phyloP scores from a whole-genome alignment of 2,329 filamentous ascomycete genomes.

The Thermomyces lanuginosus region DNA sequence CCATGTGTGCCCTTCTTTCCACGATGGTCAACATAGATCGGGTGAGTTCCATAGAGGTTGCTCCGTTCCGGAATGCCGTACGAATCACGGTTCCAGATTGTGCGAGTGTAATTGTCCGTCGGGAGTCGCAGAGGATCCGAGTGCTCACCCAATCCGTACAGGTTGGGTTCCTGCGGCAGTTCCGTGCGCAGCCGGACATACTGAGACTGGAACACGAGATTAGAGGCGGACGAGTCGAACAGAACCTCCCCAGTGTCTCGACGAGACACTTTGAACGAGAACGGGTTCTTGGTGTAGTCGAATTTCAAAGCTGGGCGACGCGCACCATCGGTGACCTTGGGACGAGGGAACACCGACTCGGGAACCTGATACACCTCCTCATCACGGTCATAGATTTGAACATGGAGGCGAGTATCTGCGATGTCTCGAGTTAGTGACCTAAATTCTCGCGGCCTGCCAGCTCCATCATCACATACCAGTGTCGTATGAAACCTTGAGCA shows the following conservation, averaged over 20 bases:
- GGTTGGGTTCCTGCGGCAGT: conserved; percentile 49
- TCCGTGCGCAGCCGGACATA: conserved; percentile 57
- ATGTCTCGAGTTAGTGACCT: conserved; percentile 2
- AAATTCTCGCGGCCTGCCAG: background rate
- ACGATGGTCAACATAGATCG: conserved; percentile 60
- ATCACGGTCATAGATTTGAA: conserved; percentile 56
- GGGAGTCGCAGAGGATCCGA: conserved; percentile 53
- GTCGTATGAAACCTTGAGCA: conserved; percentile 45
- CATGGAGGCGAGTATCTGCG: conserved; percentile 44
- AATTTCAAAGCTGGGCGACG: no score
- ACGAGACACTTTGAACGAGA: conserved; percentile 46
- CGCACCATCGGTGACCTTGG: conserved; percentile 25
- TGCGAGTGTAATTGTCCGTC: conserved; percentile 52
- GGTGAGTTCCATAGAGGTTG: conserved; percentile 59
- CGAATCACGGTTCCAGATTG: conserved; percentile 53
- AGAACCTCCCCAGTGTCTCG: conserved; percentile 25
- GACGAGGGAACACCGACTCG: conserved; percentile 49
- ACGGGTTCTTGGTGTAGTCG: conserved; percentile 39
- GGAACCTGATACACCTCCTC: conserved; percentile 60
- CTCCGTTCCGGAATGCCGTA: conserved; percentile 43
- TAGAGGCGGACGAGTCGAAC: conserved; percentile 52
- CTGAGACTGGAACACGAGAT: conserved; percentile 60
- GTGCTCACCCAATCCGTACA: conserved; percentile 70
- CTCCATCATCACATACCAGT: conserved; percentile 2
- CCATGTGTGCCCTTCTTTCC: conserved; percentile 40